Conservation (phyloP, 2,329 filamentous ascomycete species). For the Clarireedia hainanense region DNA sequence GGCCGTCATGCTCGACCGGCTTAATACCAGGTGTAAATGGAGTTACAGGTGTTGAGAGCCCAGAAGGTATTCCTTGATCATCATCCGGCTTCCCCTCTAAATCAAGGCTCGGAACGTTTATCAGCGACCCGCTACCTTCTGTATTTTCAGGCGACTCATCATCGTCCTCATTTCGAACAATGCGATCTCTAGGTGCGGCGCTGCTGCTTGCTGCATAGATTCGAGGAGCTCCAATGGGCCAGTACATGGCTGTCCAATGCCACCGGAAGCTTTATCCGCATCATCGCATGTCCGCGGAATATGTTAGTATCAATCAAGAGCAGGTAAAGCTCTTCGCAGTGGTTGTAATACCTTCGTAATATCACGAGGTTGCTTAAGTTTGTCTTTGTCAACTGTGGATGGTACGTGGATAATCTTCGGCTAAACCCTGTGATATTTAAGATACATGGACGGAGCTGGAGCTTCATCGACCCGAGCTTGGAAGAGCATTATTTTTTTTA, state of each 20-base stretch:
- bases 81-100: conserved; percentile 22
- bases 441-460: no score
- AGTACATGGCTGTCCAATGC: conserved; percentile 63
- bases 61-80: conserved; percentile 17
- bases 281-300: conserved; percentile 27
- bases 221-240: conserved; percentile 78
- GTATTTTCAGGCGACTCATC: conserved; percentile 34
- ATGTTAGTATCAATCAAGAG: conserved; percentile 14
- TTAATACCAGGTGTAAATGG: conserved; percentile 51
- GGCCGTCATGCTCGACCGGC: conserved; percentile 48
- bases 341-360: neutral
- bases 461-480: no score
- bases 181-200: conserved; percentile 41
- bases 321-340: conserved; percentile 11
- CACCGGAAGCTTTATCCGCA: conserved; percentile 28
- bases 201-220: conserved; percentile 73
- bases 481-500: no score
- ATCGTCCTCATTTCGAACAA: conserved; percentile 55
- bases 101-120: conserved; percentile 22
- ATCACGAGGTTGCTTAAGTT: neutral
- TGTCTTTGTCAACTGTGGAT: neutral
- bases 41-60: conserved; percentile 41
- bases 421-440: no score
- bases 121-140: conserved; percentile 29
- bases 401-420: neutral